Evolutionary conservation across 495 filamentous ascomycete species (phyloP).

Genomic region (Hypomontagnella submonticulosa): DNA sequence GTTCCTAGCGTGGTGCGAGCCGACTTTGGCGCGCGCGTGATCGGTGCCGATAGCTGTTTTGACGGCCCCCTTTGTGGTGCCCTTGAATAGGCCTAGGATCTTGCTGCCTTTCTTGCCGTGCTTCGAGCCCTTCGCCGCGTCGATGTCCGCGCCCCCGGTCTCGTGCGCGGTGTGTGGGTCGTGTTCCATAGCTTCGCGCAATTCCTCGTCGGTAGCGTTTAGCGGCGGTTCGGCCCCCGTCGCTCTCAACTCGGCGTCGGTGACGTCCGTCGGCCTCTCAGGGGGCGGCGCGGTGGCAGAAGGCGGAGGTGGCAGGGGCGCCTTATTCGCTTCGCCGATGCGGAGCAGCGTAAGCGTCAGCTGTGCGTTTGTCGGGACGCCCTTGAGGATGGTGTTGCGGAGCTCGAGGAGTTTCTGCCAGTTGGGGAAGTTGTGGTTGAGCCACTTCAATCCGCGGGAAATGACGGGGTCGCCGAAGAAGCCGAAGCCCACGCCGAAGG

Average conservation of each 20-base stretch:
- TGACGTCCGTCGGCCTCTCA: constrained; percentile 58
- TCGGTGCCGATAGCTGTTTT: constrained; percentile 76
- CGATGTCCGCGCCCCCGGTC: constrained; percentile 61
- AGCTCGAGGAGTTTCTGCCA: constrained; percentile 79
- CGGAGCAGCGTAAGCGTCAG: constrained; percentile 86
- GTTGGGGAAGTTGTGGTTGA: constrained; percentile 75
- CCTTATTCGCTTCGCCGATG: constrained; percentile 83
- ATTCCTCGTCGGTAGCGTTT: constrained; percentile 55
- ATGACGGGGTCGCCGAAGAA: constrained; percentile 88
- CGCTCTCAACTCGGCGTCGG: constrained; percentile 57
- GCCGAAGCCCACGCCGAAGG: constrained; percentile 72
- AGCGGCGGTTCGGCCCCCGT: constrained; percentile 53
- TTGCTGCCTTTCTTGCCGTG: constrained; percentile 60
- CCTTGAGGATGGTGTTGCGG: constrained; percentile 76
- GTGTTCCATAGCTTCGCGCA: constrained; percentile 56
- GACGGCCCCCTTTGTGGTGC: constrained; percentile 72
- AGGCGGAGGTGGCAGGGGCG: constrained; percentile 84
- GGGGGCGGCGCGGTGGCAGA: constrained; percentile 64
- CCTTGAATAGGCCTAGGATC: constrained; percentile 74
- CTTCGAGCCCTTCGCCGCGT: constrained; percentile 48
- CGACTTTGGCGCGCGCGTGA: constrained; percentile 71
- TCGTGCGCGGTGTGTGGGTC: constrained; percentile 48
- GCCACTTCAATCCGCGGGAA: constrained; percentile 62
- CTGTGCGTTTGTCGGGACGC: constrained; percentile 90
- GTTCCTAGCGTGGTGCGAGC: constrained; percentile 73